Conservation (phyloP, 768 basidiomycete species). For the Paxillus ammoniavirescens region DNA sequence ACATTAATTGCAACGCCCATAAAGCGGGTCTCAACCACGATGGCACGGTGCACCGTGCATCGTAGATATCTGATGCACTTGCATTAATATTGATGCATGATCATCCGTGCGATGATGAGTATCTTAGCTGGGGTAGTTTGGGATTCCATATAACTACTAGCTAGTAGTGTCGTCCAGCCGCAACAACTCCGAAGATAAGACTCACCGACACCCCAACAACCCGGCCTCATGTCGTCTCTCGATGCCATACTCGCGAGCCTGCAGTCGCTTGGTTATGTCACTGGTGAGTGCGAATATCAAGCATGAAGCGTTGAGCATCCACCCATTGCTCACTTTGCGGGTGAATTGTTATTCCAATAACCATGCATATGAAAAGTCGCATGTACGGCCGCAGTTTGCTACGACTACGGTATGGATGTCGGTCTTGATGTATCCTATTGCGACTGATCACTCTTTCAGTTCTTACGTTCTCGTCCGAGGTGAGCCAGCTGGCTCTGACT, state of each 20-base stretch:
- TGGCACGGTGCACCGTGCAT: no score
- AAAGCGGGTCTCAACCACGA: no score
- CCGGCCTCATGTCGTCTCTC: neutral
- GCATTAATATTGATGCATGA: no score
- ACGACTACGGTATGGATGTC: constrained; percentile 6
- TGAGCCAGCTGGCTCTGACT: neutral
- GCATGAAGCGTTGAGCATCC: no score
- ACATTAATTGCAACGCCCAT: no score
- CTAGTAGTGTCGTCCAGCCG: neutral
- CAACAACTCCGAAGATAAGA: no score
- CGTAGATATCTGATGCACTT: no score
- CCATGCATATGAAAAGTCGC: constrained; percentile 2
- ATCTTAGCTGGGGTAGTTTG: neutral
- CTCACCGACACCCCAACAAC: neutral
- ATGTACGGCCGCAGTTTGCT: neutral
- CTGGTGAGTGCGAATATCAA: neutral
- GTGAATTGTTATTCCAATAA: neutral
- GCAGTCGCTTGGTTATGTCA: neutral
- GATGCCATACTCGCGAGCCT: neutral
- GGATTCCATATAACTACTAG: neutral
- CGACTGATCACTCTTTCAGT: neutral
- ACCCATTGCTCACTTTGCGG: neutral
- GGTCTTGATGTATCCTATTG: neutral
- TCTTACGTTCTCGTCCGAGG: constrained; percentile 9
- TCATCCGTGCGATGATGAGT: no score